phyloP scores from a whole-genome alignment of 352 stramenopile genomes.

The Pythium biforme region DNA sequence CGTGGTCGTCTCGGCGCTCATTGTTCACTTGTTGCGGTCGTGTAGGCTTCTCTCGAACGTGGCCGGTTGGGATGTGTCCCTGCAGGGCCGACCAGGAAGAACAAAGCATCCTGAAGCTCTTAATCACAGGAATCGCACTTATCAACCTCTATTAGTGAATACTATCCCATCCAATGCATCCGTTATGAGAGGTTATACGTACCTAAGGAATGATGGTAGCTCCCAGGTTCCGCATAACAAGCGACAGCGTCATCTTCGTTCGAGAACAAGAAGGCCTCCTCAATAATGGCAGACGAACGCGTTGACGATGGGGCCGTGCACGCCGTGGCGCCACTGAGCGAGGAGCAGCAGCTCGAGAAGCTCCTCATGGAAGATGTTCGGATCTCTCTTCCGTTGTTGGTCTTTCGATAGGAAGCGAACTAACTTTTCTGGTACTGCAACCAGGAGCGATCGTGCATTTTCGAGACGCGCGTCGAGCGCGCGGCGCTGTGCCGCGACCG shows the following conservation, averaged over 20 bases:
- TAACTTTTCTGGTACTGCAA: too few relatives aligned
- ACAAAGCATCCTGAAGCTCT: neutral
- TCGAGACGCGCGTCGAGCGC: constrained; percentile 75
- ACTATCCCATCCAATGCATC: neutral
- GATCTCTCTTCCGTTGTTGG: neutral
- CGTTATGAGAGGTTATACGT: neutral
- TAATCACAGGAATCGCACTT: neutral
- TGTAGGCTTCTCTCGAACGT: neutral
- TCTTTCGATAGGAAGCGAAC: too few relatives aligned
- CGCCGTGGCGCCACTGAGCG: constrained; percentile 1
- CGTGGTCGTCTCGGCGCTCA: neutral
- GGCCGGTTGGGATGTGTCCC: too few relatives aligned
- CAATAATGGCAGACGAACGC: neutral
- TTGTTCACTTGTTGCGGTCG: neutral
- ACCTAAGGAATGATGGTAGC: constrained; percentile 20
- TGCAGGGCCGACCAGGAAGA: neutral
- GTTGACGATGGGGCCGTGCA: neutral
- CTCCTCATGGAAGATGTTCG: constrained; percentile 24
- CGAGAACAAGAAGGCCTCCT: constrained; percentile 2
- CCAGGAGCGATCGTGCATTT: constrained; percentile 82
- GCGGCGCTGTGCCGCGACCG: constrained; percentile 61
- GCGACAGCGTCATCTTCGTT: constrained; percentile 2
- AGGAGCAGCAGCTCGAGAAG: constrained; percentile 20
- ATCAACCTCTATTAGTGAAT: neutral
- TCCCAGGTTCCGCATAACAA: neutral